Conservation (phyloP, 257 asterid genomes). For the Rhazya stricta region DNA sequence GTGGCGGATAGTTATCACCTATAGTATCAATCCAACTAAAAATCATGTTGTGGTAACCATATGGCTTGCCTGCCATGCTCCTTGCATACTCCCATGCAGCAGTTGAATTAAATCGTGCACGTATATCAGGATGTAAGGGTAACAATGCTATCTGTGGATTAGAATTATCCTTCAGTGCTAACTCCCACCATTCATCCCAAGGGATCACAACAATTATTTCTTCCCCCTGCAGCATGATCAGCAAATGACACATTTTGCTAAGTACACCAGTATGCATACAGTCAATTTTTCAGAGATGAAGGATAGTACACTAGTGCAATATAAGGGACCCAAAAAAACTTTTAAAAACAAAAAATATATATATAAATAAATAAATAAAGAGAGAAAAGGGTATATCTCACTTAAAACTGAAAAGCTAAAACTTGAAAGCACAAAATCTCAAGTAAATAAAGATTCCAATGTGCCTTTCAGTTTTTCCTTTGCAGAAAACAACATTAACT, state of each 20-base stretch:
- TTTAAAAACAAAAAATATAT: too few relatives aligned
- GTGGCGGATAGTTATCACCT: constrained; percentile 91
- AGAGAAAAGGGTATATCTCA: background rate
- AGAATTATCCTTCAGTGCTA: constrained; percentile 74
- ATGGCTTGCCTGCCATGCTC: constrained; percentile 93
- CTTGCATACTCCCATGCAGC: constrained; percentile 96
- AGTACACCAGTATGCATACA: background rate
- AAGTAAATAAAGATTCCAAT: background rate
- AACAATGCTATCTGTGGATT: constrained; percentile 91
- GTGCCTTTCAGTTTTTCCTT: background rate
- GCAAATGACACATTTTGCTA: constrained; percentile 5
- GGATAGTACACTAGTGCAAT: background rate
- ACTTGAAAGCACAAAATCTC: background rate
- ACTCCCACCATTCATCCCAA: constrained; percentile 97
- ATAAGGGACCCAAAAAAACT: too few relatives aligned
- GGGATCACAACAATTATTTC: constrained; percentile 79
- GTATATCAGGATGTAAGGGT: constrained; percentile 86
- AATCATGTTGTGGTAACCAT: constrained; percentile 98
- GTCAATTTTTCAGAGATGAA: background rate
- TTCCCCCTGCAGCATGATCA: constrained; percentile 71
- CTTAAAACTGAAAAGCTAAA: background rate
- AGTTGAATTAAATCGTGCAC: constrained; percentile 63
- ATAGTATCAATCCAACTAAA: constrained; percentile 99
- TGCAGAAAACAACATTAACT: background rate
- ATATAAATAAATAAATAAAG: too few relatives aligned